Evolutionary conservation across 2,329 filamentous ascomycete species (phyloP), one percentile per base, ranked within the genome.

Genomic region (Fusarium algeriense): DNA sequence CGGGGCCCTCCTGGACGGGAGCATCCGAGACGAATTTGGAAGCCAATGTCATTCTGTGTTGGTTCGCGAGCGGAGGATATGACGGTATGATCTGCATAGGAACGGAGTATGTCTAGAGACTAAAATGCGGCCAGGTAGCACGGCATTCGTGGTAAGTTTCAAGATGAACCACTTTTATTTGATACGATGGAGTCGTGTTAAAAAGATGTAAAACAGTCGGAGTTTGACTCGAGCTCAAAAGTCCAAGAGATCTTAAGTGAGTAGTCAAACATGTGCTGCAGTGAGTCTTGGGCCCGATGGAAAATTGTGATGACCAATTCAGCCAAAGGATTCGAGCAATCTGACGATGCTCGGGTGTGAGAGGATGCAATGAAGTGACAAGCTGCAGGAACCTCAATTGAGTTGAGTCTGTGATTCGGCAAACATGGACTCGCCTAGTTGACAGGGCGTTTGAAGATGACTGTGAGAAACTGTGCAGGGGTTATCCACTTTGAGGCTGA

Each of bases 81-180:
- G 37, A 4, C 20, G 34, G 17, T 17, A 41, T 12, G 38, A 45
- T 54, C n/a, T 54, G 57, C 58, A 64, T 19, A n/a, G n/a, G 11
- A 43, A 12, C 32, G 34, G 57, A 7, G 14, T 60, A 28, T 34
- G 23, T 63, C 19, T 45, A 10, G 13, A 26, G 30, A 34, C 38
- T 55, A 38, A 54, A 15, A 34, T 63, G 26, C 30, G 37, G 28
- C 20, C 19, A 54, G 14, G 58, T 63, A 20, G 52, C 38, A 63
- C 60, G 26, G 38, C 38, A 54, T 43, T 7, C 20, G 38, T 20
- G 38, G 23, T 55, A 30, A 28, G 20, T 20, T 46, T 34, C 28
- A 34, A 35, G 40, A 26, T 56, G 53, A 35, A 32, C 38, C 38
- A 46, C 52, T 45, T 34, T 46, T 55, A 12, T 12, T 19, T 46